A percentile compares a stretch with the other conserved stretches of the same genome.
Conservation (phyloP, 768 basidiomycete species). For the Fomitopsis serialis region DNA sequence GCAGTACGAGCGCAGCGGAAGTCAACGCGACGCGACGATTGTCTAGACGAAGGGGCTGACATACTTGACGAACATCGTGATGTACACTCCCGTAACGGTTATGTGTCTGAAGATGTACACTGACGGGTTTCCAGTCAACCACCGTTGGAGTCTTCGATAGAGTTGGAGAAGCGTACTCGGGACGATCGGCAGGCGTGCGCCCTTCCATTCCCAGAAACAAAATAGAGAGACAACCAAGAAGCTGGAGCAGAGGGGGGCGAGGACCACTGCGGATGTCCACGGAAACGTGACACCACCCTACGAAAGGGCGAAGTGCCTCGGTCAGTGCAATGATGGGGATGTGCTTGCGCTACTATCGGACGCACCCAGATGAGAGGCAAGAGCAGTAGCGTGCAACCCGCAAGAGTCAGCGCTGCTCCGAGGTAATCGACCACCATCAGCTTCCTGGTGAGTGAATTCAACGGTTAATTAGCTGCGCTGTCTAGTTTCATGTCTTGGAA, state of each 20-base stretch:
- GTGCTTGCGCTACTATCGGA: neutral
- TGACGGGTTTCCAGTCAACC: conserved; percentile 16
- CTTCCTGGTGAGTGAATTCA: conserved; percentile 36
- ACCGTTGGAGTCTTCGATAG: neutral
- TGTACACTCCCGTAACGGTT: conserved; percentile 65
- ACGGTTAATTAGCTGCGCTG: neutral
- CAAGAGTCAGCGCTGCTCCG: conserved; percentile 52
- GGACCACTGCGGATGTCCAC: conserved; percentile 62
- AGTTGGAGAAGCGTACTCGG: conserved; percentile 42
- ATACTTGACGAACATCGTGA: conserved; percentile 65
- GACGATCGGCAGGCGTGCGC: conserved; percentile 64
- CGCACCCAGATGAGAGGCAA: conserved; percentile 70
- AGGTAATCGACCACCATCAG: conserved; percentile 60
- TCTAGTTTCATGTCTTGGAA: neutral
- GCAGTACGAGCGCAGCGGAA: conserved; percentile 1
- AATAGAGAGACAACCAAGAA: conserved; percentile 50
- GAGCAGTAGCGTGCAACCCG: conserved; percentile 57
- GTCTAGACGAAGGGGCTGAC: conserved; percentile 9
- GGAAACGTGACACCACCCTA: conserved; percentile 71
- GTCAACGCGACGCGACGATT: neutral
- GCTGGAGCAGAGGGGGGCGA: conserved; percentile 38
- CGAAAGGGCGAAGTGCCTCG: neutral
- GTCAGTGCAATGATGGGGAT: no score
- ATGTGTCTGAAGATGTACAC: conserved; percentile 68
- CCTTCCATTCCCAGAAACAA: conserved; percentile 69